Base-by-base conservation (phyloP, 2,329 filamentous ascomycete species). In the Diaporthe destruens region DNA sequence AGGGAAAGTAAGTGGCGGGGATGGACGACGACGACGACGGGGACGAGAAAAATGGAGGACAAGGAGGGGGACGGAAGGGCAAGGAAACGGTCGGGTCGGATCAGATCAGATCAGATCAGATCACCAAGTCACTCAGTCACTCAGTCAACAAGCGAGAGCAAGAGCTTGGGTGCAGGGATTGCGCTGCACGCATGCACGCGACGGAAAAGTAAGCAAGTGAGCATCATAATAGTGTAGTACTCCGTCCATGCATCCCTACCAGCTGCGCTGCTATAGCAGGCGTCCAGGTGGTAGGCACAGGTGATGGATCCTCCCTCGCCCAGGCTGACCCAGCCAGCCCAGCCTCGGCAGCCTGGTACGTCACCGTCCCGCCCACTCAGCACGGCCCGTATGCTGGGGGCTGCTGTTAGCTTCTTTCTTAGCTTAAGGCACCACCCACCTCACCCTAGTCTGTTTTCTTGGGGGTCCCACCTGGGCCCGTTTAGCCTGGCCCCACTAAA, bases 321-420 rank as follows among this genome's bases (percentile, higher is more conserved):
- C 42, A 34, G 25, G 59, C 42, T 34, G 42, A 63, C 47, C 42
- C 9, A 63, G 59, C 42, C 59, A 42, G 59, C 59, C 59, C 59
- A 65, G 59, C 59, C 59, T 65, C 59, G 59, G 59, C 59, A 51
- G 59, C 23, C 25, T 65, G 20, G 59, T 65, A 65, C 59, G 59
- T 65, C 59, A 65, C 59, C 20, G 42, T 18, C 8, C 11, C 16
- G 57, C 44, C 57, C 57, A 61, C 7, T 61, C 57, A 61, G 57
- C 34, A 23, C 14, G n/a, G n/a, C n/a, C n/a, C n/a, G n/a, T n/a
- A n/a, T 14, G 9, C 25, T 23, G 3, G 8, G 39, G 18, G 6
- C 59, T 7, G 6, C 59, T 7, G 29, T 23, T 51, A 65, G 59
- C 44, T 34, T 29, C 12, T 44, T 36, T 36, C 7, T 36, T 51